phyloP scores from a whole-genome alignment of 2,329 filamentous ascomycete genomes.

The Trichothecium roseum region DNA sequence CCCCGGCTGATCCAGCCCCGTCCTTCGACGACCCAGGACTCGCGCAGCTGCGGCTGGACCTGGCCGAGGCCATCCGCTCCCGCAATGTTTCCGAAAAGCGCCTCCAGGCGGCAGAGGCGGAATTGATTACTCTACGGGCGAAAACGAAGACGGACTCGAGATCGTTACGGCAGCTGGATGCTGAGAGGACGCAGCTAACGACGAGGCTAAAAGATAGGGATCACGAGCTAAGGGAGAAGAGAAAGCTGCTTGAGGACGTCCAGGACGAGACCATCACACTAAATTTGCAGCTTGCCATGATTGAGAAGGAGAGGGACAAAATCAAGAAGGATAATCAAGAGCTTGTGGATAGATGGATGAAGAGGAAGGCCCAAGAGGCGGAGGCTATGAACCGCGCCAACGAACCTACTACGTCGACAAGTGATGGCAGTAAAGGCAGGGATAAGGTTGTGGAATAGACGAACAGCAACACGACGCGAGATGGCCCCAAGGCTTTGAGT shows the following conservation, averaged over 20 bases:
- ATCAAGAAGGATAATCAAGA: conserved; percentile 78
- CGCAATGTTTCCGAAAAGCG: conserved; percentile 57
- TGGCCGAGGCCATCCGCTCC: conserved; percentile 67
- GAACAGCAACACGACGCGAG: conserved; percentile 1
- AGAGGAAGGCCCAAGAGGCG: conserved; percentile 73
- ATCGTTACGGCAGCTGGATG: conserved; percentile 50
- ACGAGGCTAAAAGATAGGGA: conserved; percentile 68
- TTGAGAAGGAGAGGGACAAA: conserved; percentile 63
- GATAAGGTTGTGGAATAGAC: conserved; percentile 15
- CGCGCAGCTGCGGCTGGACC: conserved; percentile 53
- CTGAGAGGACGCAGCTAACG: conserved; percentile 50
- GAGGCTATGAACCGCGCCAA: conserved; percentile 71
- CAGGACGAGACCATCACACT: conserved; percentile 89
- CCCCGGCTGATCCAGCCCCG: conserved; percentile 6
- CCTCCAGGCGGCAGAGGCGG: conserved; percentile 50
- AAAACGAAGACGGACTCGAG: conserved; percentile 49
- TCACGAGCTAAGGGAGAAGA: conserved; percentile 76
- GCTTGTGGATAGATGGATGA: conserved; percentile 86
- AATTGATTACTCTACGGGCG: conserved; percentile 52
- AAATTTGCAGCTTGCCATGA: conserved; percentile 79
- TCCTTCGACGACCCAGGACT: conserved; percentile 20
- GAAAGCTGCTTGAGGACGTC: conserved; percentile 73
- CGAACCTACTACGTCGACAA: conserved; percentile 24
- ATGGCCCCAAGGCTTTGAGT: no score
- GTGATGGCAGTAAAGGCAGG: no score